A percentile compares a stretch with the other conserved stretches of the same genome.
Conservation (phyloP, 208 protist genomes). For the Leishmania martiniquensis region DNA sequence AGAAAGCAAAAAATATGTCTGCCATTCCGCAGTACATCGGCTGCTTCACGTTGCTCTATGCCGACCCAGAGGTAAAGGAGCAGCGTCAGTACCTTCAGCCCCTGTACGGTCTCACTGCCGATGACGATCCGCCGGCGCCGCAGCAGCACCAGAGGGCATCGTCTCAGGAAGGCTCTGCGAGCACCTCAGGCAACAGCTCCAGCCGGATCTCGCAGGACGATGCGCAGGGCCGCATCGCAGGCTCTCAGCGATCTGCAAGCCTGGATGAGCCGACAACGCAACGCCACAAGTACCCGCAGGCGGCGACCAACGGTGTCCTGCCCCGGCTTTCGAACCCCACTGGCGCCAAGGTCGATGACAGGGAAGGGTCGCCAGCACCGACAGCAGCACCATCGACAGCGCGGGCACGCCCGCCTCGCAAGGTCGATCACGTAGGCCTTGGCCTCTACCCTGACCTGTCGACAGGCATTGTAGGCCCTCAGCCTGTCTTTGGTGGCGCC, state of each 20-base stretch:
- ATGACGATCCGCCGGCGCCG: conserved; percentile 21
- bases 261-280: conserved; percentile 9
- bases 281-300: conserved; percentile 14
- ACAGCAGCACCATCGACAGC: not conserved
- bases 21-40: conserved; percentile 11
- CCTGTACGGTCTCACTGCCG: conserved; percentile 37
- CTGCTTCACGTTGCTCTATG: conserved; percentile 39
- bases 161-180: not conserved
- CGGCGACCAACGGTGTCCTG: not conserved
- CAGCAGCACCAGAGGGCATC: not conserved
- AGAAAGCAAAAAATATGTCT: conserved; percentile 8
- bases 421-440: conserved; percentile 9
- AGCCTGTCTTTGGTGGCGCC: conserved; percentile 40
- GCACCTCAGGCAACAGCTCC: conserved; percentile 2
- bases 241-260: conserved; percentile 1
- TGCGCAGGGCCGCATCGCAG: not conserved
- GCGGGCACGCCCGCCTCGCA: conserved; percentile 10
- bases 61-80: conserved; percentile 29
- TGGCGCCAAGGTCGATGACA: not conserved
- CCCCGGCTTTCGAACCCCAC: not conserved
- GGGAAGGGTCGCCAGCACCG: not conserved
- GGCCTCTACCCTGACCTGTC: conserved; percentile 24
- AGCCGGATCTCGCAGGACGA: conserved; percentile 4
- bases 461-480: conserved; percentile 24
- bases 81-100: conserved; percentile 35